These are phyloP conservation scores for Kodamaea sagamina DNA, from an alignment of 805 yeast species.

Conservation along the genomic window DNA sequence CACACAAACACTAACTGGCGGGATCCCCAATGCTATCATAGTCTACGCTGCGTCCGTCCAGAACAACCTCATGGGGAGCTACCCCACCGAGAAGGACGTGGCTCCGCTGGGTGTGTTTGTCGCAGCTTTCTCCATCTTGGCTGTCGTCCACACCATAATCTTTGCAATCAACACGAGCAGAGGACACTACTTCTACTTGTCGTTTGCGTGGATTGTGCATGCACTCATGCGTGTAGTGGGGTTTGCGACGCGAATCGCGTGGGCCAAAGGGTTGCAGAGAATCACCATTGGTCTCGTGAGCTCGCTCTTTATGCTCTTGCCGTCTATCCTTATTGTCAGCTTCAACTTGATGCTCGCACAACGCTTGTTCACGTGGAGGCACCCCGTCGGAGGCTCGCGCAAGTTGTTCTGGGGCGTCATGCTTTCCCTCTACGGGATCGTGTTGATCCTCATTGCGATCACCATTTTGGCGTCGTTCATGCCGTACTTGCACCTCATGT, in stretches of 20 bases:
- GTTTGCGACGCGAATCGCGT: slow-evolving; percentile 15
- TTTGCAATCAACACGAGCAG: slow-evolving; percentile 16
- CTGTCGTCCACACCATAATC: slow-evolving; percentile 13
- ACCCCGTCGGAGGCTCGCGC: slow-evolving; percentile 24
- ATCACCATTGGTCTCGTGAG: slow-evolving; percentile 16
- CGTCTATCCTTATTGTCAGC: slow-evolving; percentile 17
- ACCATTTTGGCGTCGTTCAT: slow-evolving; percentile 17
- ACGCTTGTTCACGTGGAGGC: slow-evolving; percentile 23
- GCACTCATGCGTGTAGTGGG: slow-evolving; percentile 15
- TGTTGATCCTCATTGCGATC: slow-evolving; percentile 14
- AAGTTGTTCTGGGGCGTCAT: slow-evolving; percentile 20
- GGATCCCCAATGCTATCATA: slow-evolving; percentile 11
- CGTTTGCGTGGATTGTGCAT: slow-evolving; percentile 17
- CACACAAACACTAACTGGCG: slow-evolving; percentile 1
- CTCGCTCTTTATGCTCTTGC: slow-evolving; percentile 17
- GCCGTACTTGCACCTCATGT: slow-evolving; percentile 17
- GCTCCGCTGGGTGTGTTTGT: slow-evolving; percentile 18
- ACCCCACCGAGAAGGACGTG: slow-evolving; percentile 15
- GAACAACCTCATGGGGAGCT: slow-evolving; percentile 17
- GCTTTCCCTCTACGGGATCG: slow-evolving; percentile 15
- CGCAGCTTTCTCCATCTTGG: slow-evolving; percentile 13
- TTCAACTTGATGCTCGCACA: slow-evolving; percentile 21
- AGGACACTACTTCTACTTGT: slow-evolving; percentile 19
- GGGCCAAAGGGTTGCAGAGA: slow-evolving; percentile 12
- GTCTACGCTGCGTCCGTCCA: slow-evolving; percentile 12